These are phyloP conservation scores for Yamadazyma siamensis DNA, from an alignment of 1,139 yeast species.

Conservation along the genomic window DNA sequence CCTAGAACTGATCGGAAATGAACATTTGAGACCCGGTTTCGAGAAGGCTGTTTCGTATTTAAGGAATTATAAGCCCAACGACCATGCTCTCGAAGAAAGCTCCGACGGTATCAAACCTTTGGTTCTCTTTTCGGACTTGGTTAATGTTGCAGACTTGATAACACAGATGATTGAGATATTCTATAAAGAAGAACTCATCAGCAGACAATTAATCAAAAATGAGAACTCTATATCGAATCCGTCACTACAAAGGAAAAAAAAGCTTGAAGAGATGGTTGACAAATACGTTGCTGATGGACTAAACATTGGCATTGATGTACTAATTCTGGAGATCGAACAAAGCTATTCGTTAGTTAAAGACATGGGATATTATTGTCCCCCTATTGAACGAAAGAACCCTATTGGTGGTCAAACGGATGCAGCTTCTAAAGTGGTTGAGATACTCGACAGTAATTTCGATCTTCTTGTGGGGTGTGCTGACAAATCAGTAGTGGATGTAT, in stretches of 20 bases:
- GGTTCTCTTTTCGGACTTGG: constrained; percentile 82
- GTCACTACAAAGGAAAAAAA: constrained; percentile 74
- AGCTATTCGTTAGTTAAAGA: constrained; percentile 19
- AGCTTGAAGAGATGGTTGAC: constrained; percentile 77
- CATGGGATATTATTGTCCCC: constrained; percentile 9
- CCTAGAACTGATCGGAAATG: constrained; percentile 60
- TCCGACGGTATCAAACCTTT: constrained; percentile 68
- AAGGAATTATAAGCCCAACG: constrained; percentile 62
- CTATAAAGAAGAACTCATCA: constrained; percentile 78
- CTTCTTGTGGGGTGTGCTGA: constrained; percentile 82
- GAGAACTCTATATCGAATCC: constrained; percentile 78
- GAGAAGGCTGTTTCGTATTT: constrained; percentile 72
- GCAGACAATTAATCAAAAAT: constrained; percentile 57
- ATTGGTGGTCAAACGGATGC: constrained; percentile 64
- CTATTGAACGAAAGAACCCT: not conserved
- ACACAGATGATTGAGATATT: constrained; percentile 92
- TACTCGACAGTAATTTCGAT: constrained; percentile 71
- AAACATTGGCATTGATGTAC: constrained; percentile 83
- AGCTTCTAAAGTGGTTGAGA: constrained; percentile 57
- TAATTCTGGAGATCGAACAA: constrained; percentile 68
- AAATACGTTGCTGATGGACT: constrained; percentile 90
- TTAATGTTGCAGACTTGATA: constrained; percentile 87
- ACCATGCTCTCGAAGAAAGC: constrained; percentile 8
- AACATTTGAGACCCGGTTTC: constrained; percentile 80
- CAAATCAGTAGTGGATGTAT: constrained; percentile 82